Evolutionary conservation across 345 rosid species (phyloP).

Genomic region (Conringia planisiliqua): DNA sequence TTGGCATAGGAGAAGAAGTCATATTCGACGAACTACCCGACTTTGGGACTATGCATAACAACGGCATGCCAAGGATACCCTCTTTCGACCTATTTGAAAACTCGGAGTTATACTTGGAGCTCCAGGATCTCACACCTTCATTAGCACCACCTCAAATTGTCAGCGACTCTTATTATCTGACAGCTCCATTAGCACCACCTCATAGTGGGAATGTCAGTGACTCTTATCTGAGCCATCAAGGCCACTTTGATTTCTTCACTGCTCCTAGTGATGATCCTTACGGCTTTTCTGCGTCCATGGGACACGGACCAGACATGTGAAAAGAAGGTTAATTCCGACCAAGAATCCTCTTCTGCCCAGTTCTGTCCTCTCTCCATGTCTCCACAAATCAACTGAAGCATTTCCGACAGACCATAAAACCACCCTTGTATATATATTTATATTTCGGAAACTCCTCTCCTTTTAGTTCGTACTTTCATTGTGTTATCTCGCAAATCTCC

Average conservation of each 20-base stretch:
- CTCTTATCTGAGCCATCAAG: neutral
- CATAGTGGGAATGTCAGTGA: conserved; percentile 1
- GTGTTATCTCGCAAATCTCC: neutral
- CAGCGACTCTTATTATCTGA: conserved; percentile 17
- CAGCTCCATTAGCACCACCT: conserved; percentile 15
- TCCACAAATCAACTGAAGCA: neutral
- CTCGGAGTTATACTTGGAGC: conserved; percentile 28
- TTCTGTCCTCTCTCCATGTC: neutral
- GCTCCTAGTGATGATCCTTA: conserved; percentile 12
- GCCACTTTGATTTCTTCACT: conserved; percentile 14
- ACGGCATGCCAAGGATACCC: conserved; percentile 10
- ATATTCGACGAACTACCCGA: conserved; percentile 20
- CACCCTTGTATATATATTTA: neutral
- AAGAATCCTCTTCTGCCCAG: neutral
- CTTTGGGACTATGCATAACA: conserved; percentile 14
- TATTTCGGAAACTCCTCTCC: neutral
- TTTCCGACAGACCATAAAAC: neutral
- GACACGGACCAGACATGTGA: conserved; percentile 11
- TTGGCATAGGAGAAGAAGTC: conserved; percentile 17
- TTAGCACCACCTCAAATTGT: neutral
- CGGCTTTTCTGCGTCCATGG: neutral
- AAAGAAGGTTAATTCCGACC: neutral
- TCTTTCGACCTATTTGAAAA: conserved; percentile 26
- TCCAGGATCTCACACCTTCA: conserved; percentile 29
- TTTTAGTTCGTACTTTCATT: neutral